phyloP scores from a whole-genome alignment of 2,329 filamentous ascomycete genomes.

The Stachybotrys elegans region DNA sequence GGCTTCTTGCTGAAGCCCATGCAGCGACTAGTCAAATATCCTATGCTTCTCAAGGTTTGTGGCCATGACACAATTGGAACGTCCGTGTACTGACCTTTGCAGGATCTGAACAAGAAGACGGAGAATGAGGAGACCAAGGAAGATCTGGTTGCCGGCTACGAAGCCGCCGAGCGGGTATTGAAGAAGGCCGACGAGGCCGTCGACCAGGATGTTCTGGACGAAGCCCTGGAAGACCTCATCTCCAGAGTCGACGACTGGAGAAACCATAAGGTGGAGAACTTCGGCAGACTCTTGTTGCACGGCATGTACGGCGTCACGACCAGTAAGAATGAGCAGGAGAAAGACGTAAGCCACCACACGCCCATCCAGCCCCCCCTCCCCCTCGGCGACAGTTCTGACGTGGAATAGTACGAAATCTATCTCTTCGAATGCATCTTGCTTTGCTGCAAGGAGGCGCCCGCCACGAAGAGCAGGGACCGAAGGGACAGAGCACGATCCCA shows the following conservation, averaged over 20 bases:
- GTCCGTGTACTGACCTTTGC: no score
- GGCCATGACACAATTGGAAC: no score
- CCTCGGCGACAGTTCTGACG: no score
- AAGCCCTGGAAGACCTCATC: constrained; percentile 78
- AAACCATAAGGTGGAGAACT: constrained; percentile 82
- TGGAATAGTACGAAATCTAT: constrained; percentile 89
- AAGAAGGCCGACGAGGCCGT: constrained; percentile 87
- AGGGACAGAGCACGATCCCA: constrained; percentile 57
- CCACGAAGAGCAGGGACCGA: constrained; percentile 78
- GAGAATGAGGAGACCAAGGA: constrained; percentile 65
- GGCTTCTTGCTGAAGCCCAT: constrained; percentile 96
- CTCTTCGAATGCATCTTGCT: constrained; percentile 93
- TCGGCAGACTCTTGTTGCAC: constrained; percentile 81
- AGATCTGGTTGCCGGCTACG: constrained; percentile 72
- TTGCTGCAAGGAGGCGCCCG: constrained; percentile 91
- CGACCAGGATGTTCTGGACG: constrained; percentile 76
- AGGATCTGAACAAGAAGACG: constrained; percentile 85
- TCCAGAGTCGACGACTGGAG: constrained; percentile 95
- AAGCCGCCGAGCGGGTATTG: constrained; percentile 75
- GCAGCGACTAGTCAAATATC: constrained; percentile 92
- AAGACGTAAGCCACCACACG: constrained; percentile 73
- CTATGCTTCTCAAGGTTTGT: constrained; percentile 80
- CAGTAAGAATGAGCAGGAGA: constrained; percentile 81
- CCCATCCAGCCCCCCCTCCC: no score
- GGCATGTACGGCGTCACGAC: constrained; percentile 91